Evolutionary conservation across 495 filamentous ascomycete species (phyloP).

Genomic region (Hamigera avellanea): DNA sequence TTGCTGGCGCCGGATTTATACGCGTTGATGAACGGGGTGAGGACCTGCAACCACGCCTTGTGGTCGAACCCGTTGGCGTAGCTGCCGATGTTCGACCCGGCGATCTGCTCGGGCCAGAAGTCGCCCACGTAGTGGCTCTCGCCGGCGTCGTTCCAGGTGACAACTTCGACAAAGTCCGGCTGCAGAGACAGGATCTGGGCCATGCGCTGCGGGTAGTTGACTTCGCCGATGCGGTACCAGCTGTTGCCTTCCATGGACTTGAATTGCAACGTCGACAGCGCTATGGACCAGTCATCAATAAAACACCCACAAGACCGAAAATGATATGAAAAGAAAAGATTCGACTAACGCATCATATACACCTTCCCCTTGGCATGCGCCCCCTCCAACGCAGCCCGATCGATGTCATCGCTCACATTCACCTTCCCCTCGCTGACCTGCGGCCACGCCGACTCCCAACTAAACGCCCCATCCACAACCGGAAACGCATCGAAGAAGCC

Average conservation of each 20-base stretch:
- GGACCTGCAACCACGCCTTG: conserved; percentile 18
- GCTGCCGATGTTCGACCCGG: too few relatives aligned
- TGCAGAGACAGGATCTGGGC: conserved; percentile 11
- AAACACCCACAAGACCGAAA: not conserved
- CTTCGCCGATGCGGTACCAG: conserved; percentile 32
- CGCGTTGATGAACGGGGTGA: conserved; percentile 22
- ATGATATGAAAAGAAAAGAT: not conserved
- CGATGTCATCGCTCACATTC: conserved; percentile 6
- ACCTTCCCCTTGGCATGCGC: conserved; percentile 10
- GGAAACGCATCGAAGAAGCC: not conserved
- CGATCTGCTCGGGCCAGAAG: conserved; percentile 11
- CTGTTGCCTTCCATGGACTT: conserved; percentile 24
- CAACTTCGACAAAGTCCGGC: conserved; percentile 17
- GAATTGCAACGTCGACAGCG: conserved; percentile 26
- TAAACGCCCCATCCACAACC: conserved; percentile 20
- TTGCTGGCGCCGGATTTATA: conserved; percentile 17
- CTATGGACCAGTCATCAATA: conserved; percentile 2
- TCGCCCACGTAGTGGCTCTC: conserved; percentile 38
- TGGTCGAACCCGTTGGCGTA: conserved; percentile 19
- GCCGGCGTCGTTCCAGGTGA: conserved; percentile 31
- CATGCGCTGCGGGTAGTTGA: conserved; percentile 22
- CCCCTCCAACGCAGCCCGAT: conserved; percentile 10
- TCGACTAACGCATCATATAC: conserved; percentile 21
- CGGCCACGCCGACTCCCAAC: conserved; percentile 26
- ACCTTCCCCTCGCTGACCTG: conserved; percentile 4